These are phyloP conservation scores for Fomitopsis pinicola DNA, from an alignment of 1,284 basidiomycete genomes.

Conservation along the genomic window DNA sequence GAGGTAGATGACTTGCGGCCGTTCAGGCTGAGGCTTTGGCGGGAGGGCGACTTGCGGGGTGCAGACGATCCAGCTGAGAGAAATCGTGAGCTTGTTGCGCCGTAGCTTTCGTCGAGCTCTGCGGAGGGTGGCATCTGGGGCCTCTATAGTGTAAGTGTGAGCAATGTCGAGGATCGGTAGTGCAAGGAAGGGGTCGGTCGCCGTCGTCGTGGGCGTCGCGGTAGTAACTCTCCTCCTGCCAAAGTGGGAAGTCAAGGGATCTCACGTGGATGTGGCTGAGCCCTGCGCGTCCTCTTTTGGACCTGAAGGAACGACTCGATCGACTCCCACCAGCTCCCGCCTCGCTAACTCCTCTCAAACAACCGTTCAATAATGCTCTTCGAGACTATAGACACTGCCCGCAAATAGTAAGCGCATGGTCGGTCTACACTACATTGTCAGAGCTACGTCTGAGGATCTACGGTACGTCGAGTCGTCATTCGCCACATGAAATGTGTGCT, in stretches of 20 bases:
- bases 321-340: too few species aligned
- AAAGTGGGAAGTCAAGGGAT: not conserved
- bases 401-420: too few species aligned
- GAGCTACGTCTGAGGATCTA: too few species aligned
- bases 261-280: not conserved
- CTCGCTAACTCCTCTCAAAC: not conserved
- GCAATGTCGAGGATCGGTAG: not conserved
- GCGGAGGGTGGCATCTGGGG: slow-evolving; percentile 13
- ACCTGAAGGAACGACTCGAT: too few species aligned
- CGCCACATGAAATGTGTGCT: too few species aligned
- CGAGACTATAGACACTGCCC: too few species aligned
- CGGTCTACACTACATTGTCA: too few species aligned
- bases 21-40: slow-evolving; percentile 36
- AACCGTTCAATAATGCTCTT: too few species aligned
- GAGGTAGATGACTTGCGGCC: slow-evolving; percentile 40
- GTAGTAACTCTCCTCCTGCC: slow-evolving; percentile 1
- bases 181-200: not conserved
- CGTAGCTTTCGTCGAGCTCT: slow-evolving; percentile 21
- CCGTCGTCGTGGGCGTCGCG: not conserved
- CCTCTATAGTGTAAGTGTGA: not conserved
- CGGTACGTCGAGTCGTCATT: too few species aligned
- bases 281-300: not conserved
- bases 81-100: slow-evolving; percentile 16
- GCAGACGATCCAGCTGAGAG: slow-evolving; percentile 17
- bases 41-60: slow-evolving; percentile 45